Base-by-base conservation (phyloP, 2,329 filamentous ascomycete species). In the Shiraia bambusicola region DNA sequence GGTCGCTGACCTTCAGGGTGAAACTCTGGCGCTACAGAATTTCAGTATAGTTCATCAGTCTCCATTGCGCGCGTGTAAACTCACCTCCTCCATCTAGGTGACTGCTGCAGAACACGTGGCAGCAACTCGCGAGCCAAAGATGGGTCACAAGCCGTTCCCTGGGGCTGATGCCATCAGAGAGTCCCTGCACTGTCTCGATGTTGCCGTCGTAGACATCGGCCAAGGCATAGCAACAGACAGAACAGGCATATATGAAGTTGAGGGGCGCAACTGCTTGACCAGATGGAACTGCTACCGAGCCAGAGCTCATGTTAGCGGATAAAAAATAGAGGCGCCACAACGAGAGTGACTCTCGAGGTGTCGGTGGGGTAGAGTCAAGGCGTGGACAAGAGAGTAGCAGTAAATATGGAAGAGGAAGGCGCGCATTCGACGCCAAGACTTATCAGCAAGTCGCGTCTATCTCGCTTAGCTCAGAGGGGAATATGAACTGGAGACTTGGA, bases 201-300 rank as follows among this genome's bases (percentile, higher is more conserved):
- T 59, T 45, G n/a, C 59, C 60, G 6, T 63, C 60, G 52, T 76
- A 76, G 17, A 76, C 58, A 22, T 76, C 73, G 14, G 70, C 65
- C 27, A 75, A 65, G 6, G 69, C 70, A 8, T 63, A 63, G 34
- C 74, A 71, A 52, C 76, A 79, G 27, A 76, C 50, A 19, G 64
- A 64, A 54, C 76, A 79, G 47, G 69, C 71, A 54, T 77, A 75
- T 36, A 78, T 70, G 45, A 76, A 63, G 45, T 77, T 69, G 37
- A 69, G 58, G 6, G 69, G 57, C 28, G 53, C 40, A 15, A 46
- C 34, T 57, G 71, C 71, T 58, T 65, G 43, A 24, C 40, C 40
- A 24, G 50, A 38, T 22, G 31, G 39, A 34, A 38, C 40, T 24
- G 49, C 50, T 31, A 44, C 38, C 6, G 49, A 37, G 2, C 25